Conservation (phyloP, 106 monocot species). For the Dioscorea dumetorum region DNA sequence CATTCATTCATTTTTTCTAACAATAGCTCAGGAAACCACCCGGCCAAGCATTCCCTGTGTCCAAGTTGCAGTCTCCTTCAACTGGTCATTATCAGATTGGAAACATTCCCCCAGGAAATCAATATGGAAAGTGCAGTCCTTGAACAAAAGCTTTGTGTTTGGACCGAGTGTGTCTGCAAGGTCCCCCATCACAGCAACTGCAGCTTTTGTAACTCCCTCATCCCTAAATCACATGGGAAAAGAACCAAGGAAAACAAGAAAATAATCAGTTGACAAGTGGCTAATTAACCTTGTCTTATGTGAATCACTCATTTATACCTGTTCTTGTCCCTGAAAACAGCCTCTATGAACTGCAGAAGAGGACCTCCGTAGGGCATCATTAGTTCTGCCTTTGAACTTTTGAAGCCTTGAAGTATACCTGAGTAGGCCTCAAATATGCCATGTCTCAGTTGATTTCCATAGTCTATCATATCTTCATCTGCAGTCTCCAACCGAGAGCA, state of each 20-base stretch:
- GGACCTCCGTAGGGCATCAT: conserved; percentile 58
- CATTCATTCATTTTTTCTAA: no score
- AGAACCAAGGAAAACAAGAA: background rate
- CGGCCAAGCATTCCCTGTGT: conserved; percentile 58
- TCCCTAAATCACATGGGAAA: conserved; percentile 21
- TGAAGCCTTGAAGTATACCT: conserved; percentile 89
- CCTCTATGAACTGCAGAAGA: conserved; percentile 69
- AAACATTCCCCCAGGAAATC: conserved; percentile 62
- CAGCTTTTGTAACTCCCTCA: conserved; percentile 63
- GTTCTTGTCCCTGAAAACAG: conserved; percentile 43
- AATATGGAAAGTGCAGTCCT: conserved; percentile 37
- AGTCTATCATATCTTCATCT: conserved; percentile 80
- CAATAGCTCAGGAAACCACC: conserved; percentile 51
- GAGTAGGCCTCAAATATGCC: conserved; percentile 94
- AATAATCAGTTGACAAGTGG: background rate
- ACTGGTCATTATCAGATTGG: conserved; percentile 52
- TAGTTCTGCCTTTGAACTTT: conserved; percentile 65
- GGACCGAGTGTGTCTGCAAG: conserved; percentile 66
- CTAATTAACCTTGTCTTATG: background rate
- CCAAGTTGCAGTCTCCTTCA: conserved; percentile 73
- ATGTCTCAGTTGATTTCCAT: conserved; percentile 77
- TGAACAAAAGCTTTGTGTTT: conserved; percentile 41
- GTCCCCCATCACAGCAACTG: conserved; percentile 59
- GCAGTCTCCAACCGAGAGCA: conserved; percentile 22
- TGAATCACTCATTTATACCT: conserved; percentile 22